Conservation (phyloP, 352 stramenopile species). For the Phytophthora boehmeriae region DNA sequence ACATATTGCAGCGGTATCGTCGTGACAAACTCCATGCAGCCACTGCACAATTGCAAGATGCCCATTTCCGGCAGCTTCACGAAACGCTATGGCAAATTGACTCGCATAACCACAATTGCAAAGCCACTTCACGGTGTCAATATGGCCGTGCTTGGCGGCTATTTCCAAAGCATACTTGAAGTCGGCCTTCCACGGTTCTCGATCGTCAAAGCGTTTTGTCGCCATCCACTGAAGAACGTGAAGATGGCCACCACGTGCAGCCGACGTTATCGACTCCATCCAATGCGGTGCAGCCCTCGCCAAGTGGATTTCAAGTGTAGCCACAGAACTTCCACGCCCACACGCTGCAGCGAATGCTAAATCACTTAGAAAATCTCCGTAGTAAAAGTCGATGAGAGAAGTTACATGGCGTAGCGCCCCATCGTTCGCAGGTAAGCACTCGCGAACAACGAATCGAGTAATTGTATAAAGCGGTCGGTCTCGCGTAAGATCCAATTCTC, state of each 20-base stretch:
- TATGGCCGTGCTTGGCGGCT: not conserved
- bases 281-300: not conserved
- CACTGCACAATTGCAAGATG: too few relatives aligned
- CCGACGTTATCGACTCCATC: not conserved
- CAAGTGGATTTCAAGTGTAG: not conserved
- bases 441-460: too few relatives aligned
- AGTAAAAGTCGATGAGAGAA: too few relatives aligned
- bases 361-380: not conserved
- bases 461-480: too few relatives aligned
- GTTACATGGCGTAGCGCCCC: slow-evolving; percentile 4
- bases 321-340: not conserved
- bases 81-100: too few relatives aligned
- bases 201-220: not conserved
- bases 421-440: too few relatives aligned
- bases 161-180: not conserved
- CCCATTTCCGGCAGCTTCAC: too few relatives aligned
- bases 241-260: not conserved
- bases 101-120: too few relatives aligned
- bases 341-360: not conserved
- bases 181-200: not conserved
- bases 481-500: too few relatives aligned
- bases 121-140: not conserved
- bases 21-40: too few relatives aligned
- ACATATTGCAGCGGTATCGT: too few relatives aligned
- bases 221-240: slow-evolving; percentile 1